Evolutionary conservation across 1,139 yeast genomes (phyloP).

Genomic region (Kazachstania sp.): DNA sequence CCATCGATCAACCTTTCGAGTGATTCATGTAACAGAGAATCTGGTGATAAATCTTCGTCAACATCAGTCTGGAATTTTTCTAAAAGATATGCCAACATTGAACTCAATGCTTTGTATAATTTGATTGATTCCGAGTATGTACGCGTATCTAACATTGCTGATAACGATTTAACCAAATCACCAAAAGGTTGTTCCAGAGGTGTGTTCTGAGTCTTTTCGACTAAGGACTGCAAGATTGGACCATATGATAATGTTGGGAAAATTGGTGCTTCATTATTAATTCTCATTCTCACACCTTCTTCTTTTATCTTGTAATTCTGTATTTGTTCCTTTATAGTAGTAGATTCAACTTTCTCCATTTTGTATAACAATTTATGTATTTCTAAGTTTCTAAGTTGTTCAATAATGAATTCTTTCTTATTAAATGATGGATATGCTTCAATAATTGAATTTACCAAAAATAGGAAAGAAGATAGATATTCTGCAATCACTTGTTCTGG

Average conservation of each 20-base stretch:
- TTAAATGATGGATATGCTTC: conserved; percentile 17
- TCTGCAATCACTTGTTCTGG: conserved; percentile 5
- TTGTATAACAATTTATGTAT: conserved; percentile 16
- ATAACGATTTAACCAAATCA: conserved; percentile 16
- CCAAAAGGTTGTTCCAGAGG: conserved; percentile 21
- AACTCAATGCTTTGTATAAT: conserved; percentile 45
- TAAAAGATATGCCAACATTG: conserved; percentile 60
- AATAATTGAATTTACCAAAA: conserved; percentile 22
- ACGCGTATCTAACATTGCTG: conserved; percentile 18
- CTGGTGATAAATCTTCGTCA: conserved; percentile 38
- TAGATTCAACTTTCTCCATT: conserved; percentile 7
- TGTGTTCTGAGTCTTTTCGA: conserved; percentile 18
- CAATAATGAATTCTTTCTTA: conserved; percentile 13
- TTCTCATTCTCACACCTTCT: conserved; percentile 5
- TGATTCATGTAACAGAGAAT: conserved; percentile 64
- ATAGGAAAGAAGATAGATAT: conserved; percentile 16
- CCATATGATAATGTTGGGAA: conserved; percentile 16
- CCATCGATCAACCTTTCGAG: conserved; percentile 64
- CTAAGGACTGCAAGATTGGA: conserved; percentile 13
- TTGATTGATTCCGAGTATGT: conserved; percentile 30
- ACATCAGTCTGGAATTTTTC: conserved; percentile 41
- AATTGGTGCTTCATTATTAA: conserved; percentile 5
- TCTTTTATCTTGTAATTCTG: conserved; percentile 17
- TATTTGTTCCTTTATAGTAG: conserved; percentile 21
- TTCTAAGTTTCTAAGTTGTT: conserved; percentile 14